A percentile compares a stretch with the other conserved stretches of the same genome.
phyloP scores from a whole-genome alignment of 768 basidiomycete genomes.

The Termitomyces sp. region DNA sequence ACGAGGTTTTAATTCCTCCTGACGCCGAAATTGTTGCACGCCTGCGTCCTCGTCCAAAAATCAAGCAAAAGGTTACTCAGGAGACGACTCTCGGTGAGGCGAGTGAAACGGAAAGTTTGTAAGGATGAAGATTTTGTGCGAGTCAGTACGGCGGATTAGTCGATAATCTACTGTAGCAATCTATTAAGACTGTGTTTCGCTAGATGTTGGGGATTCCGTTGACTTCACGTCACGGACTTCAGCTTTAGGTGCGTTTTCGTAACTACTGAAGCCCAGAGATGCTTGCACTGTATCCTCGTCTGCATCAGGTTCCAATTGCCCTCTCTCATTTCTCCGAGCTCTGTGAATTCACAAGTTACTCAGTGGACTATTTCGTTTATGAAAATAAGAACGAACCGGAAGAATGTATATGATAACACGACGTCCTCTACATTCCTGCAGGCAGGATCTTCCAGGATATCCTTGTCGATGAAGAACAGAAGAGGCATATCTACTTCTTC shows the following conservation, averaged over 20 bases:
- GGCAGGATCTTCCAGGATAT: conserved; percentile 88
- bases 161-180: conserved; percentile 4
- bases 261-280: conserved; percentile 70
- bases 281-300: conserved; percentile 70
- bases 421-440: conserved; percentile 87
- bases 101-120: background rate
- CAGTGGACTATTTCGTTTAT: background rate
- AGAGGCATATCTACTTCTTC: conserved; percentile 99
- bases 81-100: background rate
- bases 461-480: conserved; percentile 98
- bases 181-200: conserved; percentile 3
- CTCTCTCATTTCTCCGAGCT: conserved; percentile 78
- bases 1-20: conserved; percentile 11
- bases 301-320: conserved; percentile 90
- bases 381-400: conserved; percentile 53
- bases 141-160: background rate
- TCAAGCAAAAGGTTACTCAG: conserved; percentile 5
- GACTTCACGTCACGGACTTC: conserved; percentile 17
- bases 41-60: conserved; percentile 30
- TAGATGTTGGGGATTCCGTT: background rate
- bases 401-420: conserved; percentile 96
- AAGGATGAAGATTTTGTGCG: background rate
- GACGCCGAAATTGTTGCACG: conserved; percentile 17
- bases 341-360: conserved; percentile 31
- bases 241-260: conserved; percentile 46